Conservation (phyloP, 176 grass and related monocot species). For the Stipa capillata region DNA sequence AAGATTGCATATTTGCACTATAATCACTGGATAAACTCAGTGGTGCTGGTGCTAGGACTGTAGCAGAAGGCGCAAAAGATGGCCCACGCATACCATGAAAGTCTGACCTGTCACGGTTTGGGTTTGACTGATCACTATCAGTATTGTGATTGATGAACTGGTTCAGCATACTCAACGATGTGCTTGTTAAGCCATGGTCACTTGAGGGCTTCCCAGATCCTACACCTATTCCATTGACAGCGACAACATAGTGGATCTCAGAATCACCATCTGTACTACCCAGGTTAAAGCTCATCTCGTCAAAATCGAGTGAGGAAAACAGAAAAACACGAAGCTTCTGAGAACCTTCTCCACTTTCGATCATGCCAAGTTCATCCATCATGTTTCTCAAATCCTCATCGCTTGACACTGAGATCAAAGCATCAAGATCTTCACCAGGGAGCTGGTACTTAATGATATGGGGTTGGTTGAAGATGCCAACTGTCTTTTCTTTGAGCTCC, state of each 20-base stretch:
- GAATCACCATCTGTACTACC: slow-evolving; percentile 87
- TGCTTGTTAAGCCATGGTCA: slow-evolving; percentile 47
- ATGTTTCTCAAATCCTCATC: slow-evolving; percentile 8
- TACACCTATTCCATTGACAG: slow-evolving; percentile 73
- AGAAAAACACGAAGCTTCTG: slow-evolving; percentile 92
- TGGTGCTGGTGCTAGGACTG: slow-evolving; percentile 12
- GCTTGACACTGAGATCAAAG: neutral
- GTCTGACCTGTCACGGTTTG: slow-evolving; percentile 26
- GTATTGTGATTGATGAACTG: slow-evolving; percentile 67
- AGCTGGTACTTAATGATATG: slow-evolving; percentile 55
- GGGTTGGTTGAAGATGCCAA: slow-evolving; percentile 51
- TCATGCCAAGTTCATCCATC: slow-evolving; percentile 35
- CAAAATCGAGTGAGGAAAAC: slow-evolving; percentile 66
- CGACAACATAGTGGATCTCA: slow-evolving; percentile 85
- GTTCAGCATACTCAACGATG: slow-evolving; percentile 46
- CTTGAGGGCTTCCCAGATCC: slow-evolving; percentile 41
- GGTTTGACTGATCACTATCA: slow-evolving; percentile 35
- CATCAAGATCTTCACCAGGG: neutral
- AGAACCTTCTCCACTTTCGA: slow-evolving; percentile 60
- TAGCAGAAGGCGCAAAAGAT: slow-evolving; percentile 14
- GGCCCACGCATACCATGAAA: slow-evolving; percentile 21
- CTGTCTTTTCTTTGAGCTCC: slow-evolving; percentile 79
- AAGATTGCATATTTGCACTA: slow-evolving; percentile 33
- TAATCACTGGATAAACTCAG: slow-evolving; percentile 32
- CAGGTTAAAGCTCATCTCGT: slow-evolving; percentile 64